Base-by-base conservation (phyloP, 2,329 filamentous ascomycete genomes). In the Calonectria multiphialidica region DNA sequence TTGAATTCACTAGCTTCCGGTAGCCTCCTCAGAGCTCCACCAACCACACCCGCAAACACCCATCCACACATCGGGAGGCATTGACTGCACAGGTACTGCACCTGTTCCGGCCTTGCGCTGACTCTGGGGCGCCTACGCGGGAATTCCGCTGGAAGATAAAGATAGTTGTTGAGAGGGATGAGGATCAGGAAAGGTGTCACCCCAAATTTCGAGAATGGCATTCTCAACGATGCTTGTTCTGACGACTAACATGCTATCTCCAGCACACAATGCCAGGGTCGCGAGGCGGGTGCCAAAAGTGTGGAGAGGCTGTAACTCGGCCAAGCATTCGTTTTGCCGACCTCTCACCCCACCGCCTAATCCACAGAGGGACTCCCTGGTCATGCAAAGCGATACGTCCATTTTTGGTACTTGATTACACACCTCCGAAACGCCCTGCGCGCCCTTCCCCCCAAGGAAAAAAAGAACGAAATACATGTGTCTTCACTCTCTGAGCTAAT, bases 1-100 rank as follows among this genome's bases (percentile, higher is more conserved):
- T 71, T 63, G 68, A 71, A 71, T 71, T 71, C 68, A 71, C 68
- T 71, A 71, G 68, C 68, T 71, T 71, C 68, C 68, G 68, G 68
- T 71, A 66, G 68, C 55, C 68, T 71, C 68, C 68, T 55, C 42
- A 23, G 53, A 47, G 63, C 50, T 62, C 62, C 68, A 71, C 68
- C 68, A 65, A 55, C 44, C 68, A 63, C 68, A 71, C 68, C 68
- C 68, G 68, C 68, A 71, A 71, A 71, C 62, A 66, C 62, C 68
- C 68, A 66, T 71, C 61, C 68, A 71, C 68, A 71, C 50, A 71
- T 71, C 63, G 63, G 55, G 55, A 47, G 68, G 55, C 28, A 25
- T 59, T 59, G 65, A 67, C 15, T 37, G n/a, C 21, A 49, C 42
- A 40, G 53, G 7, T 25, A 23, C 53, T 23, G 53, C 23, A 15